Percentiles rank a stretch among this genome's conserved stretches.
These are phyloP conservation scores for Pythium apleroticum DNA, from an alignment of 352 stramenopile genomes.

Conservation along the genomic window DNA sequence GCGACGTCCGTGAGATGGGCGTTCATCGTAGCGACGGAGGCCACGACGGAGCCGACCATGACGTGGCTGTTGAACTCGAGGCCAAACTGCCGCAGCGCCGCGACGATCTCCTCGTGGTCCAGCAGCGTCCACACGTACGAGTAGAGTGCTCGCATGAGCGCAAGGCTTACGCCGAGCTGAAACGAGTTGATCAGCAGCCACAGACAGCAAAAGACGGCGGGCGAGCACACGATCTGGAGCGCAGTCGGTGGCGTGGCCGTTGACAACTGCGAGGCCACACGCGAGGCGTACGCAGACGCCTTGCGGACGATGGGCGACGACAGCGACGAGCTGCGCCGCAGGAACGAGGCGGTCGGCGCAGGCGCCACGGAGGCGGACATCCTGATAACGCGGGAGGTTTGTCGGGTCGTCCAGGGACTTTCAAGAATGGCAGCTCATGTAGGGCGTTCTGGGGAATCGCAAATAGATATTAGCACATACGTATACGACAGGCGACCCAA, in stretches of 20 bases:
- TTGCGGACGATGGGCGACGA: neutral
- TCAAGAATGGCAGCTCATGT: neutral
- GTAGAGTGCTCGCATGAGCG: conserved; percentile 6
- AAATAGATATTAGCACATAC: conserved; percentile 7
- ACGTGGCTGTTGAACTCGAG: conserved; percentile 6
- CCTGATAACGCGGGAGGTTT: neutral
- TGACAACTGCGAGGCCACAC: neutral
- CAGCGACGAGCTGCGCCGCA: neutral
- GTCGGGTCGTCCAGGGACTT: neutral
- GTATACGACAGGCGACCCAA: neutral
- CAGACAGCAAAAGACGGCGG: neutral
- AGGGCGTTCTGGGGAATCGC: neutral
- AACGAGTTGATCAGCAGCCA: conserved; percentile 6
- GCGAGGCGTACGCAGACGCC: neutral
- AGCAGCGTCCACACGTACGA: conserved; percentile 12
- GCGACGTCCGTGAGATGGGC: neutral
- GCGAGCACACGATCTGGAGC: neutral
- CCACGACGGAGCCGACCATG: neutral
- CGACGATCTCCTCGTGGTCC: conserved; percentile 11
- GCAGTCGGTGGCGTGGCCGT: neutral
- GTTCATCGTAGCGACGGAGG: neutral
- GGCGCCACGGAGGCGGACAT: neutral
- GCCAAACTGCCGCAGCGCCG: conserved; percentile 6
- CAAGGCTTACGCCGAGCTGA: neutral
- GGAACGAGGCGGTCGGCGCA: neutral